Evolutionary conservation across 768 basidiomycete genomes (phyloP), one percentile per base, ranked within the genome.

Genomic region (Mycena belliarum): DNA sequence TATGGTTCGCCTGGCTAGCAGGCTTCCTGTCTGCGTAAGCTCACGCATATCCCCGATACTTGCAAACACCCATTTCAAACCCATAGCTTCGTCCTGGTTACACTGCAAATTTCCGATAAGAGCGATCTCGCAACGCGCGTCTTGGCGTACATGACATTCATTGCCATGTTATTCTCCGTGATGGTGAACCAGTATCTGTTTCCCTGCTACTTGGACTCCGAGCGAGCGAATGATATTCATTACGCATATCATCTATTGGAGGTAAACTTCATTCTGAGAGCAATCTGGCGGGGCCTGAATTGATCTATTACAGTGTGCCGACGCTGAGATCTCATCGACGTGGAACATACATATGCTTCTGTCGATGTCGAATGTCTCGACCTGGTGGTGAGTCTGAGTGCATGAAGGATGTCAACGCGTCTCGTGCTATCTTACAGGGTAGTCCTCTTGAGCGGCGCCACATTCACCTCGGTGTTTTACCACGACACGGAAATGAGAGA

Each of bases 351-450:
- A 37, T 15, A 24, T 24, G 26, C 20, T 54, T 6, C 33, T 59
- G 2, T 59, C 58, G 29, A 49, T 59, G 18, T 59, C 58, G 26
- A 28, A 20, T 24, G 33, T 45, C 42, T 43, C 58, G n/a, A 49
- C 58, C 35, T 49, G 52, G 52, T 59, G 58, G 58, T 54, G 32
- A 49, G 58, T 21, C 7, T 32, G 7, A 18, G 5, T 37, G 6
- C 16, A 21, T 24, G 11, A 24, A 49, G 25, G n/a, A n/a, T n/a
- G n/a, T n/a, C n/a, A n/a, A n/a, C n/a, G n/a, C n/a, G n/a, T n/a
- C n/a, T n/a, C n/a, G n/a, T n/a, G n/a, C n/a, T n/a, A n/a, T n/a
- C n/a, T n/a, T n/a, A 7, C 26, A 59, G 52, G 58, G 33, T 20
- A 1, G 20, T 43, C 7, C 1, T 54, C 9, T 29, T 53, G 33